A percentile compares a stretch with the other conserved stretches of the same genome.
These are phyloP conservation scores for Crithidia expoeki DNA, from an alignment of 208 protist genomes.

Conservation along the genomic window DNA sequence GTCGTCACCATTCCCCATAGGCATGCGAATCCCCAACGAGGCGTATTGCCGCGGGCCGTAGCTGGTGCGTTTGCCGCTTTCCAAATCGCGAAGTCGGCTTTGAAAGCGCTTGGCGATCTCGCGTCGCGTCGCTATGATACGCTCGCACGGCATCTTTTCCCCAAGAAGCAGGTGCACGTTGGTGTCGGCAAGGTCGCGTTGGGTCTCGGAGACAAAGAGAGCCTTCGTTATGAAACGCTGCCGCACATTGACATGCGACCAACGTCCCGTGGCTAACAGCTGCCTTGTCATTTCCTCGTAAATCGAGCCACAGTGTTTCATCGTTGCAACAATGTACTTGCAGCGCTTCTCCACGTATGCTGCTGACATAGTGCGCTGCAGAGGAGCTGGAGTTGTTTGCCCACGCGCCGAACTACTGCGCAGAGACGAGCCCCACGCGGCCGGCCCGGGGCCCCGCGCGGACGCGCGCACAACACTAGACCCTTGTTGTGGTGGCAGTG, in stretches of 20 bases:
- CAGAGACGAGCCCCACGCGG: constrained; percentile 16
- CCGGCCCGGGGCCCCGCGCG: constrained; percentile 1
- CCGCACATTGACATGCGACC: constrained; percentile 44
- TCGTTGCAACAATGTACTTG: constrained; percentile 61
- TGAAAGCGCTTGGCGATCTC: constrained; percentile 49
- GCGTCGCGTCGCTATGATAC: constrained; percentile 51
- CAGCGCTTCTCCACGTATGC: constrained; percentile 23
- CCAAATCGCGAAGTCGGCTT: constrained; percentile 1
- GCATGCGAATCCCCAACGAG: constrained; percentile 34
- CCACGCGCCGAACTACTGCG: constrained; percentile 17
- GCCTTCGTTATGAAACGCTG: constrained; percentile 37
- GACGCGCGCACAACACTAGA: constrained; percentile 7
- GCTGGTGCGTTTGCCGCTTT: not conserved
- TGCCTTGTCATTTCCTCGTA: constrained; percentile 79
- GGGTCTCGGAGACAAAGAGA: constrained; percentile 37
- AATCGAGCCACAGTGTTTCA: constrained; percentile 71
- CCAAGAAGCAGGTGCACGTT: constrained; percentile 69
- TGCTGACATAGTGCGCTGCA: constrained; percentile 16
- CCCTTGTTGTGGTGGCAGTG: not conserved
- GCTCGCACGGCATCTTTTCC: constrained; percentile 70
- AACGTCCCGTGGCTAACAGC: constrained; percentile 54
- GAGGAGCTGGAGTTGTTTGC: constrained; percentile 15
- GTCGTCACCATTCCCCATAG: constrained; percentile 61
- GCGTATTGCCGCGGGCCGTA: constrained; percentile 5
- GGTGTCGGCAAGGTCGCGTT: constrained; percentile 39